Conservation (phyloP, 179 eudicot species). For the Patellifolia procumbens region DNA sequence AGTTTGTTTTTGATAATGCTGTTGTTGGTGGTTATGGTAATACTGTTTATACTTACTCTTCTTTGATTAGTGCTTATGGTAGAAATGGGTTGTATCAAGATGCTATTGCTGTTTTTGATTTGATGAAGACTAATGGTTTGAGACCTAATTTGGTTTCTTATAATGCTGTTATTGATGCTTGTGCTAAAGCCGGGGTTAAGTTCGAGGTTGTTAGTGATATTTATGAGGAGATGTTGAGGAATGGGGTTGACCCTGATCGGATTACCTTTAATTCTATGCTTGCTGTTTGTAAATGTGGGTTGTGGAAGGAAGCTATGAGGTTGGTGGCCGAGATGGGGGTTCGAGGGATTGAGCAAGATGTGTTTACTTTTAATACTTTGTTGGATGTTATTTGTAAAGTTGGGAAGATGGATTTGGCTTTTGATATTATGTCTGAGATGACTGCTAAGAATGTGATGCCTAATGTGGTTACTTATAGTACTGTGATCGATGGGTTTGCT, state of each 20-base stretch:
- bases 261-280: slow-evolving; percentile 86
- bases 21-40: slow-evolving; percentile 72
- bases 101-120: slow-evolving; percentile 65
- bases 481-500: slow-evolving; percentile 87
- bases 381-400: slow-evolving; percentile 85
- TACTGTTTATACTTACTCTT: slow-evolving; percentile 86
- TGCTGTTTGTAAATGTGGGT: slow-evolving; percentile 81
- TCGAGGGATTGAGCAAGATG: slow-evolving; percentile 82
- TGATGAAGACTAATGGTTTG: slow-evolving; percentile 70
- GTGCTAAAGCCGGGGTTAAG: slow-evolving; percentile 87
- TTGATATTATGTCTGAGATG: slow-evolving; percentile 84
- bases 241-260: slow-evolving; percentile 74
- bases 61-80: slow-evolving; percentile 85
- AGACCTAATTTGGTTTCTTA: slow-evolving; percentile 90
- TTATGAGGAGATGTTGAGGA: slow-evolving; percentile 66
- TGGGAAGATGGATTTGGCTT: slow-evolving; percentile 70
- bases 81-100: slow-evolving; percentile 72
- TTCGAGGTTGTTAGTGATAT: slow-evolving; percentile 53
- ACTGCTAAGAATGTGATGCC: slow-evolving; percentile 67
- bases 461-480: slow-evolving; percentile 90
- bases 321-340: slow-evolving; percentile 76
- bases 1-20: slow-evolving; percentile 69
- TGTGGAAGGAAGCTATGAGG: slow-evolving; percentile 76
- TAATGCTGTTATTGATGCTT: slow-evolving; percentile 91
- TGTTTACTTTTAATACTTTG: slow-evolving; percentile 85